Evolutionary conservation across 2,329 filamentous ascomycete species (phyloP), one percentile per base, ranked within the genome.

Genomic region (Chrysoporthe puriensis): DNA sequence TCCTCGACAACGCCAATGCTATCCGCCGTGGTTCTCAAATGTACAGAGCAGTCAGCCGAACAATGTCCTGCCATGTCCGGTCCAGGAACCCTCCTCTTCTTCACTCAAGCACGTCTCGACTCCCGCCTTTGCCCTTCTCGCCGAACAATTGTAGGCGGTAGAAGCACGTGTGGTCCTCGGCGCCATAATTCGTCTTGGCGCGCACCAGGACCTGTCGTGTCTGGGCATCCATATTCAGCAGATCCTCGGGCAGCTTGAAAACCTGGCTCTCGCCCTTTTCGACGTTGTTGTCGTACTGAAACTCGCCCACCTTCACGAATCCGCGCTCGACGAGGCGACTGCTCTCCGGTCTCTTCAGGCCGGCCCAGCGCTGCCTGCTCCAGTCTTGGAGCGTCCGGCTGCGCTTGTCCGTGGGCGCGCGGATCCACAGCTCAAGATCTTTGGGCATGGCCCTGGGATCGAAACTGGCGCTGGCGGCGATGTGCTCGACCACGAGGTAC

Each of bases 401-500:
- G 36, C 81, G 72, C 1, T 71, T 74, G 34, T 77, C 61, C 58
- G 89, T 83, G 21, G 83, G 80, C 68, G 90, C 84, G 50, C 83
- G 81, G 5, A 85, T 88, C 84, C 90, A 92, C 9, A 95, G 76
- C 75, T 95, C 91, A 67, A 95, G 86, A 2, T 90, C 82, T 63
- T 81, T 84, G 0, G 92, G 92, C 43, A 88, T 88, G 1, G 88
- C 81, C 16, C 81, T 83, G 0, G 89, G 86, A 59, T 90, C 84
- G 8, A 88, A 81, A 0, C 89, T 90, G 2, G 88, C 87, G 1
- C 82, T 81, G 7, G 84, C 83, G 1, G 88, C 80, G 66, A 93
- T 89, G 76, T 94, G 91, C 74, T 95, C 92, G 56, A 95, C 77
- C 1, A 92, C 87, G 1, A 95, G 75, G 72, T 93, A 85, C 72